Conservation (phyloP, 768 basidiomycete genomes). For the Harrya chromipes region DNA sequence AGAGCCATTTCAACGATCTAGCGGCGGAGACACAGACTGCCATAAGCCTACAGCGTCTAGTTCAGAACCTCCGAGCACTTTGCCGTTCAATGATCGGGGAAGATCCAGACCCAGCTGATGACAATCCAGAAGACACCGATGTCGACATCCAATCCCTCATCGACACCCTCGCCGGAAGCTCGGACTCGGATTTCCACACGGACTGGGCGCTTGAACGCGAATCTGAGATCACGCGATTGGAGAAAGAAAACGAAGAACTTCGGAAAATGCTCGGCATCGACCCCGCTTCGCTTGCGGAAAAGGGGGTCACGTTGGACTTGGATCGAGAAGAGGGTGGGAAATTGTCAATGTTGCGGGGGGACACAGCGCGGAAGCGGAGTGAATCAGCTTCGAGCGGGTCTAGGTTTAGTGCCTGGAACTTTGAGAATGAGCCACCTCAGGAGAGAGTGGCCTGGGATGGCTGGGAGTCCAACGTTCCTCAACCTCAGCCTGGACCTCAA, state of each 20-base stretch:
- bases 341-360: conserved; percentile 23
- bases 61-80: conserved; percentile 66
- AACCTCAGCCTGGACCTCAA: conserved; percentile 34
- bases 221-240: conserved; percentile 76
- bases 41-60: conserved; percentile 68
- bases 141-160: conserved; percentile 43
- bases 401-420: conserved; percentile 24
- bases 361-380: conserved; percentile 23
- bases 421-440: conserved; percentile 31
- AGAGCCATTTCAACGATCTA: conserved; percentile 53
- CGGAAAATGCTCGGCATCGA: conserved; percentile 77
- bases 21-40: conserved; percentile 56
- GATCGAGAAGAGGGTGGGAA: conserved; percentile 44
- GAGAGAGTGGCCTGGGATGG: conserved; percentile 22
- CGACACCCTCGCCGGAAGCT: conserved; percentile 40
- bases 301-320: conserved; percentile 50
- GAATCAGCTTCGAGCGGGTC: conserved; percentile 24
- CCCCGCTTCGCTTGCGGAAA: conserved; percentile 46
- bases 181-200: conserved; percentile 40
- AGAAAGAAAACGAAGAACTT: conserved; percentile 78
- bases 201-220: conserved; percentile 93
- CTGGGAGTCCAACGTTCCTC: conserved; percentile 28
- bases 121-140: conserved; percentile 31
- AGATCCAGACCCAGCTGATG: conserved; percentile 33
- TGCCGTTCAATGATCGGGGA: conserved; percentile 70